A percentile compares a stretch with the other conserved stretches of the same genome.
phyloP scores from a whole-genome alignment of 768 basidiomycete genomes.

The Tremella mesenterica region DNA sequence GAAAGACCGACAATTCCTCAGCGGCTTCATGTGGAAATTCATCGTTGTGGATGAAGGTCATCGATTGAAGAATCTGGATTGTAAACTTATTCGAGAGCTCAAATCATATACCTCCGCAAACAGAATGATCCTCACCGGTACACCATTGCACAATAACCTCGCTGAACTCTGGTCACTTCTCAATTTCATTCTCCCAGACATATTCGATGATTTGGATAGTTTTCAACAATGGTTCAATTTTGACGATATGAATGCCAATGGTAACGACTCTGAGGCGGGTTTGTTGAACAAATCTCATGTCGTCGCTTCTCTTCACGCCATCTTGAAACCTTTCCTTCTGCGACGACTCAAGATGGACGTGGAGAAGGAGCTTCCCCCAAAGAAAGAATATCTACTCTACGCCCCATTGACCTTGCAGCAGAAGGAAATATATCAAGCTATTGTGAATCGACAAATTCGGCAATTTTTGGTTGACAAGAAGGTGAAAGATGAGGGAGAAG shows the following conservation, averaged over 20 bases:
- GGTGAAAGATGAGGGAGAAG: slow-evolving; percentile 27
- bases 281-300: slow-evolving; percentile 50
- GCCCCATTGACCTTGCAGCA: slow-evolving; percentile 77
- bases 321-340: slow-evolving; percentile 90
- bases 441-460: slow-evolving; percentile 64
- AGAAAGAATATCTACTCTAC: slow-evolving; percentile 86
- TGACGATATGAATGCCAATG: slow-evolving; percentile 30
- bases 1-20: slow-evolving; percentile 61
- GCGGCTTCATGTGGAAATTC: slow-evolving; percentile 58
- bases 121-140: slow-evolving; percentile 89
- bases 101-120: slow-evolving; percentile 76
- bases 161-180: slow-evolving; percentile 89
- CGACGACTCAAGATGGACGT: slow-evolving; percentile 88
- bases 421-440: slow-evolving; percentile 71
- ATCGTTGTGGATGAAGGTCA: slow-evolving; percentile 78
- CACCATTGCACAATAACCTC: slow-evolving; percentile 92
- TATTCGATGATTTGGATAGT: slow-evolving; percentile 78
- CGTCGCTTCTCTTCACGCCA: slow-evolving; percentile 71
- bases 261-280: slow-evolving; percentile 6
- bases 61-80: slow-evolving; percentile 86
- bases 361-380: slow-evolving; percentile 70
- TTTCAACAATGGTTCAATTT: slow-evolving; percentile 71
- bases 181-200: slow-evolving; percentile 89
- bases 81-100: slow-evolving; percentile 80
- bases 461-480: slow-evolving; percentile 50